phyloP scores from a whole-genome alignment of 2,329 filamentous ascomycete genomes.

The Calonectria hongkongensis region DNA sequence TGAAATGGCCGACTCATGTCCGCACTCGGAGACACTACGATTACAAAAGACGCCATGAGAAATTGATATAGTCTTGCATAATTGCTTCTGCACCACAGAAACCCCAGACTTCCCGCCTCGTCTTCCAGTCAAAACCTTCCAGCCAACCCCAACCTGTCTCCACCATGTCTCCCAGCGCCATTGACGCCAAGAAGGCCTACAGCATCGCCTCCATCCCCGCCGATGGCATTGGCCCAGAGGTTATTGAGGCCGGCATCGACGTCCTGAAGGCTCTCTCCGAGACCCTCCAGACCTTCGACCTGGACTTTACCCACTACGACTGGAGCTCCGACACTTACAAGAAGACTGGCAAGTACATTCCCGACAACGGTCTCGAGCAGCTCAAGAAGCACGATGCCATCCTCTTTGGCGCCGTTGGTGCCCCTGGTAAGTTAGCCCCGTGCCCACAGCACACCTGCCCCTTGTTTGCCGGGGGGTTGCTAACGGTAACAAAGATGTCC shows the following conservation, averaged over 20 bases:
- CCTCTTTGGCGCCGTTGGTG: slow-evolving; percentile 79
- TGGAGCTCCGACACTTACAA: slow-evolving; percentile 82
- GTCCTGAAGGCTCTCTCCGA: slow-evolving; percentile 74
- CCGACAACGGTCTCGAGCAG: slow-evolving; percentile 60
- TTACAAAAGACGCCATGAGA: slow-evolving; percentile 43
- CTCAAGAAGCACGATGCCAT: slow-evolving; percentile 72
- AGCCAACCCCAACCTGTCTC: slow-evolving; percentile 10
- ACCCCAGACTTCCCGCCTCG: not conserved
- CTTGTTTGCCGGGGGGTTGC: not conserved
- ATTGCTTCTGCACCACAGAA: slow-evolving; percentile 25
- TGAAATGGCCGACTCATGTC: slow-evolving; percentile 41
- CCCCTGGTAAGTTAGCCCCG: slow-evolving; percentile 62
- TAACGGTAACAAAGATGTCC: slow-evolving; percentile 66
- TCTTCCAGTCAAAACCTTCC: not conserved
- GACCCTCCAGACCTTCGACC: slow-evolving; percentile 73
- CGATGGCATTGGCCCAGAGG: slow-evolving; percentile 79
- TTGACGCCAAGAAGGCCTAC: slow-evolving; percentile 60
- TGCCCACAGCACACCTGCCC: slow-evolving; percentile 1
- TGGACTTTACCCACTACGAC: slow-evolving; percentile 78
- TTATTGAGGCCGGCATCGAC: slow-evolving; percentile 76
- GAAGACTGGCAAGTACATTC: slow-evolving; percentile 74
- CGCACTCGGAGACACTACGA: slow-evolving; percentile 28
- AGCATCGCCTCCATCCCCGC: slow-evolving; percentile 77
- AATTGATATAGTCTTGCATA: slow-evolving; percentile 29
- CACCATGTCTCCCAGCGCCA: slow-evolving; percentile 52